phyloP scores from a whole-genome alignment of 2,329 filamentous ascomycete species.

The Trichoderma sp. region DNA sequence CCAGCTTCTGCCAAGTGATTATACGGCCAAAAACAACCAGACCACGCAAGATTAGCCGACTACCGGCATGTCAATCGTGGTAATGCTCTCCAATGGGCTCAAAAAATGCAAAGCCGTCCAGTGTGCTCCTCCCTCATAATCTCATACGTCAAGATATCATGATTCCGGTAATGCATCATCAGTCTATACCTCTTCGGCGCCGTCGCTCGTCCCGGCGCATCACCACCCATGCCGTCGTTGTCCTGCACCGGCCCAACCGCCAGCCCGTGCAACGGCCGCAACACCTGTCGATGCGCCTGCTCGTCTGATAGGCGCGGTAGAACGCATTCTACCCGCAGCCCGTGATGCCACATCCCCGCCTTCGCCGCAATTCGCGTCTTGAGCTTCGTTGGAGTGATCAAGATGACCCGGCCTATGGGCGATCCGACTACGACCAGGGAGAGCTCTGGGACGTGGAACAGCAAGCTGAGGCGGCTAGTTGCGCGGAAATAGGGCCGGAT shows the following conservation, averaged over 20 bases:
- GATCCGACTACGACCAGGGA: constrained; percentile 69
- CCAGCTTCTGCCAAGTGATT: no score
- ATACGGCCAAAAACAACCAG: not conserved
- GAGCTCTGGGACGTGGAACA: constrained; percentile 67
- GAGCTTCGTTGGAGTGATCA: constrained; percentile 59
- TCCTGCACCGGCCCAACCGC: constrained; percentile 66
- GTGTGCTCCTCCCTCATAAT: constrained; percentile 50
- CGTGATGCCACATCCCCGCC: constrained; percentile 41
- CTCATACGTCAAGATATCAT: constrained; percentile 71
- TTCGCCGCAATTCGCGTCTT: constrained; percentile 33
- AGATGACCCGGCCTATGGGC: constrained; percentile 64
- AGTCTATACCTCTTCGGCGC: constrained; percentile 61
- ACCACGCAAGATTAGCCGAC: not conserved
- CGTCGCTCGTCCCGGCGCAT: constrained; percentile 32
- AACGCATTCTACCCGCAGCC: constrained; percentile 58
- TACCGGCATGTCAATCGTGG: not conserved
- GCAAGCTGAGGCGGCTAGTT: constrained; percentile 57
- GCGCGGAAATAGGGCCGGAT: constrained; percentile 38
- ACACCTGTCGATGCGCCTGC: constrained; percentile 45
- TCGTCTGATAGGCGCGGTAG: constrained; percentile 55
- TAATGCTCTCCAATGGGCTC: constrained; percentile 19
- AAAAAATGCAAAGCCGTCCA: constrained; percentile 44
- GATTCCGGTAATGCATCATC: constrained; percentile 71
- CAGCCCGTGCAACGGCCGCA: constrained; percentile 65
- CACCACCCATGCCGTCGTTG: constrained; percentile 33